Percentiles rank a stretch among this genome's conserved stretches.
Evolutionary conservation across 768 basidiomycete genomes (phyloP).

Genomic region (Trametopsis cervina): DNA sequence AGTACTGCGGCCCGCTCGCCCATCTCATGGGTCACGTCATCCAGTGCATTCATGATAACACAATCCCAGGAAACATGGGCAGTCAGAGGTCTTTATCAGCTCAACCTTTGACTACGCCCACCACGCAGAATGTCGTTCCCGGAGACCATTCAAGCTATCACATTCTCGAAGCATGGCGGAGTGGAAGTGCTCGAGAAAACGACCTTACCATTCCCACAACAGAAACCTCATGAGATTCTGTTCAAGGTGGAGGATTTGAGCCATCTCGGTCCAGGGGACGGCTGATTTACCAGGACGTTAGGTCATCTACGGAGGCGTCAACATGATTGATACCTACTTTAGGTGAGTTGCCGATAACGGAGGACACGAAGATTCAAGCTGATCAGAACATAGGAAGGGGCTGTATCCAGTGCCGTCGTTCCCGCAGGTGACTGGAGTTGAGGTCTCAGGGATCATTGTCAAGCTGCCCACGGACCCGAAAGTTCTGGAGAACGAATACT

Average conservation of each 20-base stretch:
- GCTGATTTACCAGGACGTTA: constrained; percentile 17
- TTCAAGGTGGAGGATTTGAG: constrained; percentile 28
- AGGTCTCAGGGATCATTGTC: constrained; percentile 72
- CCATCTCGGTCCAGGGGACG: not conserved
- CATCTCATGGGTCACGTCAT: no score
- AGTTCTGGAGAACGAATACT: constrained; percentile 56
- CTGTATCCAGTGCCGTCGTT: constrained; percentile 52
- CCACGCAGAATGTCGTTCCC: constrained; percentile 46
- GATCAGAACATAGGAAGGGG: constrained; percentile 37
- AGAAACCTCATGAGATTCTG: constrained; percentile 52
- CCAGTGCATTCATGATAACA: no score
- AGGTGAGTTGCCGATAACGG: constrained; percentile 37
- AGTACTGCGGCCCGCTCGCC: no score
- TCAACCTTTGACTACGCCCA: no score
- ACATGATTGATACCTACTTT: constrained; percentile 84
- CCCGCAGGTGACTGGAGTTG: constrained; percentile 69
- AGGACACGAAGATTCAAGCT: no score
- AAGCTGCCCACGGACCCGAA: constrained; percentile 61
- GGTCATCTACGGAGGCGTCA: constrained; percentile 75
- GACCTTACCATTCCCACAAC: constrained; percentile 56
- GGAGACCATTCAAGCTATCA: constrained; percentile 59
- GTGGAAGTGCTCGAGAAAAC: constrained; percentile 71
- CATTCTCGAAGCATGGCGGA: constrained; percentile 67
- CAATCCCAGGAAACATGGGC: no score
- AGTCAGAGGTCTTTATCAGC: no score